phyloP scores from a whole-genome alignment of 2,329 filamentous ascomycete species.

The Gaeumannomyces sp. region DNA sequence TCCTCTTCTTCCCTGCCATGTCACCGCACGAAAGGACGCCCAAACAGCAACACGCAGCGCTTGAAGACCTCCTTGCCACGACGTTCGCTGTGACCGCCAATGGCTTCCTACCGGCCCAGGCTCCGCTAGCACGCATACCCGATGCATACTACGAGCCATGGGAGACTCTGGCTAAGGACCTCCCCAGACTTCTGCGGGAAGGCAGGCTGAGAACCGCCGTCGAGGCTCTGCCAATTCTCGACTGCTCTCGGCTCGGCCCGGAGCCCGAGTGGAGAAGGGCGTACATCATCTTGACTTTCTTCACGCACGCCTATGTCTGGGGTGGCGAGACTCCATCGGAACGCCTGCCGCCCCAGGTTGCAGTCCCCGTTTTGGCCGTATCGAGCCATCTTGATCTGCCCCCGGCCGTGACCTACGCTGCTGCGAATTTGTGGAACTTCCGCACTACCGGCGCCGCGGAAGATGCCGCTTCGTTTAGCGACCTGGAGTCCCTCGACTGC shows the following conservation, averaged over 20 bases:
- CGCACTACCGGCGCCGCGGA: slow-evolving; percentile 25
- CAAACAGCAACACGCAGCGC: not conserved
- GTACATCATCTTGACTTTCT: slow-evolving; percentile 71
- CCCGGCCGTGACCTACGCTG: slow-evolving; percentile 85
- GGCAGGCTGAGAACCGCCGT: slow-evolving; percentile 58
- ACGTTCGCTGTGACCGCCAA: slow-evolving; percentile 41
- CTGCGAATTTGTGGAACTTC: slow-evolving; percentile 87
- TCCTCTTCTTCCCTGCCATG: not conserved
- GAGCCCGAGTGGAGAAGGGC: slow-evolving; percentile 76
- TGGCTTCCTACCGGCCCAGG: slow-evolving; percentile 70
- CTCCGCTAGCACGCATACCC: slow-evolving; percentile 59
- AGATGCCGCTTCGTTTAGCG: slow-evolving; percentile 35
- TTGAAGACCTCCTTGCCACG: slow-evolving; percentile 8
- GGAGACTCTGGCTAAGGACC: slow-evolving; percentile 63
- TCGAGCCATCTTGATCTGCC: slow-evolving; percentile 73
- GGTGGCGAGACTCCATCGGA: slow-evolving; percentile 69
- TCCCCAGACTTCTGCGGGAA: slow-evolving; percentile 61
- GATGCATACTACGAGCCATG: slow-evolving; percentile 72
- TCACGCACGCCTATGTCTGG: slow-evolving; percentile 87
- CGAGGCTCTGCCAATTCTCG: slow-evolving; percentile 61
- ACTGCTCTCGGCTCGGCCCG: slow-evolving; percentile 53
- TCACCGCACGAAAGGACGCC: not conserved
- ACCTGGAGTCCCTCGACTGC: slow-evolving; percentile 62
- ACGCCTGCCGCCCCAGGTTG: slow-evolving; percentile 66
- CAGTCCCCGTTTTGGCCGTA: slow-evolving; percentile 67